Base-by-base conservation (phyloP, 176 grass and related monocot genomes). In the Musa acuminata region DNA sequence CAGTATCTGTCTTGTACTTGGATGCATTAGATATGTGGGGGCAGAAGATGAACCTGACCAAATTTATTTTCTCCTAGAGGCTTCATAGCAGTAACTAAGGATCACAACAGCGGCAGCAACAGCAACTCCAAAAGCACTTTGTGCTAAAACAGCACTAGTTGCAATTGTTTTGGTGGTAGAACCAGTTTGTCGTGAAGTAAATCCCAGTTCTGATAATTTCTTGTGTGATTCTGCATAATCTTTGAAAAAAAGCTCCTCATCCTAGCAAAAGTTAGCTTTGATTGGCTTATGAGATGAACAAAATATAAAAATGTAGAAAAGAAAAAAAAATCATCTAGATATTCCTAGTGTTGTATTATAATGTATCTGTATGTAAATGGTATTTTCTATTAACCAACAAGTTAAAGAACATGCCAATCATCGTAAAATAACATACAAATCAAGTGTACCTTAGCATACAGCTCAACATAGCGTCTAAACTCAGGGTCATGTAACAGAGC, bases 171-270 rank as follows among this genome's bases (percentile, higher is more conserved):
- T 60, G 53, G 24, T 19, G 24, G 55, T 17, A n/a, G 69, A 71
- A 23, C 86, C 83, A n/a, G 78, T 67, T 59, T 55, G 75, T 53
- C 81, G 79, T 17, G 85, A 82, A 64, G 78, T 74, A 59, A 96
- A 92, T 62, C 93, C 89, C 53, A 92, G 85, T 84, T 96, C 89
- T 13, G 93, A 96, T 48, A 96, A 81, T 70, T 96, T 92, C 87
- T 96, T 96, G 81, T 92, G 93, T 51, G 89, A 96, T 81, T 90
- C 89, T 55, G 85, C 87, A 29, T 96, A 92, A 53, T 92, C 89
- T 72, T 90, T 96, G 79, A 96, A 96, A 69, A 92, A 92, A 55
- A 62, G 64, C 49, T 96, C 93, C 72, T 96, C 93, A 77, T 96
- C 93, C 93, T 96, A 29, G 35, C 27, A 64, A 62, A 52, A 25